A percentile compares a stretch with the other conserved stretches of the same genome.
These are phyloP conservation scores for Lactifluus rugatus DNA, from an alignment of 768 basidiomycete genomes.

Conservation along the genomic window DNA sequence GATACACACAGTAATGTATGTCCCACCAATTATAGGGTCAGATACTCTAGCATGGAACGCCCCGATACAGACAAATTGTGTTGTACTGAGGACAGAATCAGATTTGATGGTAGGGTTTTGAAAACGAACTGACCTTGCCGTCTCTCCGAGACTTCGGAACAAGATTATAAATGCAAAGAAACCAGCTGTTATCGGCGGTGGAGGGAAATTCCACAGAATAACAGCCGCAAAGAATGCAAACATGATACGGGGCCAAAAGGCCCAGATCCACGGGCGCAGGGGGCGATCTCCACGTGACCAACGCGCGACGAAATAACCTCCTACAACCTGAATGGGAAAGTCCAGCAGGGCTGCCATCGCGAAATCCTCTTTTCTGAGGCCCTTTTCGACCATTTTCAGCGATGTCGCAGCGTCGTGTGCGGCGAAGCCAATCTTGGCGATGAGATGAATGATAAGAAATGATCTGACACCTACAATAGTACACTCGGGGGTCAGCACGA, in stretches of 20 bases:
- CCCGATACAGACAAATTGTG: slow-evolving; percentile 95
- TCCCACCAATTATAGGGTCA: slow-evolving; percentile 94
- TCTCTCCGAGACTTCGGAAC: slow-evolving; percentile 74
- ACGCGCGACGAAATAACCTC: slow-evolving; percentile 86
- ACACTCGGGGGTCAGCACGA: neutral
- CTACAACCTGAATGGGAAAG: slow-evolving; percentile 93
- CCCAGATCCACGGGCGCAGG: slow-evolving; percentile 79
- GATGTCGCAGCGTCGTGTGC: slow-evolving; percentile 88
- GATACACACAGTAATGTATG: slow-evolving; percentile 89
- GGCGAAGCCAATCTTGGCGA: slow-evolving; percentile 90
- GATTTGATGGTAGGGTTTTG: neutral
- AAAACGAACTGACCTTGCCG: slow-evolving; percentile 56
- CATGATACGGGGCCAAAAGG: slow-evolving; percentile 78
- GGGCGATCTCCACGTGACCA: slow-evolving; percentile 80
- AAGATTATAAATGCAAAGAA: slow-evolving; percentile 78
- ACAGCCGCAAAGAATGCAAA: slow-evolving; percentile 67
- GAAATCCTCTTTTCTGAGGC: slow-evolving; percentile 88
- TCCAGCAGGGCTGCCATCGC: slow-evolving; percentile 90
- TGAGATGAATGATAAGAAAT: slow-evolving; percentile 76
- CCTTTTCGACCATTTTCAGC: slow-evolving; percentile 95
- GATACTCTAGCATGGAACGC: slow-evolving; percentile 96
- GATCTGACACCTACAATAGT: slow-evolving; percentile 67
- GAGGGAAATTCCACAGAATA: slow-evolving; percentile 80
- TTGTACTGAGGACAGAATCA: slow-evolving; percentile 46
- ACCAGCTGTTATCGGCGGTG: slow-evolving; percentile 53